Conservation (phyloP, 768 basidiomycete species). For the Leccinum barrowsii region DNA sequence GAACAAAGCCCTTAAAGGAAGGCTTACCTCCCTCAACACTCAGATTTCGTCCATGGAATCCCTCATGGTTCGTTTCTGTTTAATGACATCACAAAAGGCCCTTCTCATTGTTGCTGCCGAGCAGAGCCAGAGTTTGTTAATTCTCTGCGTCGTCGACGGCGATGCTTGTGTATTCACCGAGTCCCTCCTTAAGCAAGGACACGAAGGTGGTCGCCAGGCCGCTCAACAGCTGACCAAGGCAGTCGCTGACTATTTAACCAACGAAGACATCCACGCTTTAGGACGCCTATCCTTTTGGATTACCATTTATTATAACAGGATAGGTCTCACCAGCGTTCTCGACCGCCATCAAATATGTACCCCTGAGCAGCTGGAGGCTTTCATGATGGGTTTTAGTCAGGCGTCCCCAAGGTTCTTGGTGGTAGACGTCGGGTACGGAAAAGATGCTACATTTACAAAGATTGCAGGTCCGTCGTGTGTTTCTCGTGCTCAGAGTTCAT, state of each 20-base stretch:
- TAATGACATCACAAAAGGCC: neutral
- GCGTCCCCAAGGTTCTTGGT: conserved; percentile 67
- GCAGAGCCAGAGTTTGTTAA: conserved; percentile 63
- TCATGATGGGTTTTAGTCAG: conserved; percentile 69
- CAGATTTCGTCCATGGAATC: conserved; percentile 59
- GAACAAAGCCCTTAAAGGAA: conserved; percentile 63
- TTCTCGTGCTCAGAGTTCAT: neutral
- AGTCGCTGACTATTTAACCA: conserved; percentile 64
- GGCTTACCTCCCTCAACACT: conserved; percentile 58
- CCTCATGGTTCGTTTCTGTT: conserved; percentile 36
- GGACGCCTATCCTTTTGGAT: conserved; percentile 75
- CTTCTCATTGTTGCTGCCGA: conserved; percentile 4
- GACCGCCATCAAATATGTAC: conserved; percentile 54
- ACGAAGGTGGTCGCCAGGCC: conserved; percentile 56
- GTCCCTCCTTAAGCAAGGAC: conserved; percentile 57
- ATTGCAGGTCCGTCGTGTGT: conserved; percentile 52
- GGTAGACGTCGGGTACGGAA: conserved; percentile 65
- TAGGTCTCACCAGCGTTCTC: conserved; percentile 49
- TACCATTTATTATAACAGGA: conserved; percentile 66
- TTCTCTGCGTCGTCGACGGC: conserved; percentile 73
- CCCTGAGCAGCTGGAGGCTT: conserved; percentile 65
- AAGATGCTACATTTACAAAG: conserved; percentile 61
- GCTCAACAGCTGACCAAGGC: conserved; percentile 64
- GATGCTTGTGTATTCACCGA: conserved; percentile 65
- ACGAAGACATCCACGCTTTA: conserved; percentile 56